These are phyloP conservation scores for Heliamphora pulchella DNA, from an alignment of 179 eudicot species.

Conservation along the genomic window DNA sequence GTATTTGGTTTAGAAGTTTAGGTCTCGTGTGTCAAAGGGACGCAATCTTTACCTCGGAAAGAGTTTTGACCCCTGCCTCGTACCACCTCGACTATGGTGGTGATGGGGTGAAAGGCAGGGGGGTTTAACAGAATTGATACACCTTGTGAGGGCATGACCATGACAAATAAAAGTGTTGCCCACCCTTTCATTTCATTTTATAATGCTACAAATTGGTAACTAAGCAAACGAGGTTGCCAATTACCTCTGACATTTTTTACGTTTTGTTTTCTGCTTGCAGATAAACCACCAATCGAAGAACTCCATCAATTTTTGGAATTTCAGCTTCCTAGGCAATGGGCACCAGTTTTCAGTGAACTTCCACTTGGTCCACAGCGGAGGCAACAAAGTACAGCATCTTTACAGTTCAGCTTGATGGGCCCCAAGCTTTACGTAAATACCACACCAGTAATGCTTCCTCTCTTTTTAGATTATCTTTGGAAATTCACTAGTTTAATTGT, in stretches of 20 bases:
- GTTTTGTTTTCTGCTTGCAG: conserved; percentile 36
- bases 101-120: background rate
- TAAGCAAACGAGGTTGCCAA: background rate
- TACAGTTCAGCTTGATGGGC: conserved; percentile 96
- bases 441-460: conserved; percentile 42
- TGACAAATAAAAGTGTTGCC: background rate
- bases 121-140: background rate
- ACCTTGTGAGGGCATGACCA: background rate
- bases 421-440: conserved; percentile 89
- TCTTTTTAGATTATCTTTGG: conserved; percentile 4
- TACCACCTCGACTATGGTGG: background rate
- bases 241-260: background rate
- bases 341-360: conserved; percentile 91
- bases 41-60: background rate
- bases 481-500: background rate
- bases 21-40: background rate
- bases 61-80: background rate
- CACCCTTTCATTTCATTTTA: background rate
- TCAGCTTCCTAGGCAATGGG: conserved; percentile 96
- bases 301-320: conserved; percentile 97
- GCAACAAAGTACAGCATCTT: conserved; percentile 64
- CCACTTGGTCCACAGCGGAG: conserved; percentile 91
- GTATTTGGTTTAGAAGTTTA: background rate
- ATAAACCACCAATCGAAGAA: conserved; percentile 95
- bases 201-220: background rate